These are phyloP conservation scores for Fusarium pseudocircinatum DNA, from an alignment of 2,329 filamentous ascomycete genomes.

Conservation along the genomic window DNA sequence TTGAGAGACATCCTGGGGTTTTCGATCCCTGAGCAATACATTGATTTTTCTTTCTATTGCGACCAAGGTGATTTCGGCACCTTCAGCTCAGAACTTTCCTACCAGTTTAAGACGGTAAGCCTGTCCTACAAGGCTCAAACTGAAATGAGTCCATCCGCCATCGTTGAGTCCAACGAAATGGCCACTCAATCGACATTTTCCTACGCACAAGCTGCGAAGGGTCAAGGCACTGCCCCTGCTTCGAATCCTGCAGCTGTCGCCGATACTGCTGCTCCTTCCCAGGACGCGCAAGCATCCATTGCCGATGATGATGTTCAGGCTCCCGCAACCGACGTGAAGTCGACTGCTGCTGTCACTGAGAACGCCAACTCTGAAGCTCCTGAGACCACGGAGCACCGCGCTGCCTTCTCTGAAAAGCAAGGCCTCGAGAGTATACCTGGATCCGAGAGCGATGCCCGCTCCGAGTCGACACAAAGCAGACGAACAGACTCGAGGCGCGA, in stretches of 20 bases:
- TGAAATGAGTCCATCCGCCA: slow-evolving; percentile 44
- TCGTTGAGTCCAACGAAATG: slow-evolving; percentile 54
- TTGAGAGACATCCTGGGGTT: slow-evolving; percentile 39
- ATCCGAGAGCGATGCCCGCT: slow-evolving; percentile 51
- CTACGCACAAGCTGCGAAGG: slow-evolving; percentile 95
- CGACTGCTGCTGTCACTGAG: slow-evolving; percentile 29
- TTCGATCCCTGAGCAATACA: slow-evolving; percentile 30
- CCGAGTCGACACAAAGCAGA: slow-evolving; percentile 48
- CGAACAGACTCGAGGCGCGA: slow-evolving; percentile 49
- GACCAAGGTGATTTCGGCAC: slow-evolving; percentile 35
- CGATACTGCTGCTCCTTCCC: slow-evolving; percentile 37
- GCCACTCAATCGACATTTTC: slow-evolving; percentile 76
- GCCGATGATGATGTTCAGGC: slow-evolving; percentile 30
- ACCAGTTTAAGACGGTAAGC: slow-evolving; percentile 28
- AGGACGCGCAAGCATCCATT: slow-evolving; percentile 44
- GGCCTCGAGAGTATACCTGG: slow-evolving; percentile 48
- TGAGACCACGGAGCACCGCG: slow-evolving; percentile 36
- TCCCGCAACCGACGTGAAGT: slow-evolving; percentile 42
- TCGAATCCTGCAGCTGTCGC: slow-evolving; percentile 42
- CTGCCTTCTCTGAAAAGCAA: slow-evolving; percentile 46
- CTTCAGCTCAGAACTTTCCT: slow-evolving; percentile 25
- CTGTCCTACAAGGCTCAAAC: slow-evolving; percentile 31
- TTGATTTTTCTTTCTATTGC: slow-evolving; percentile 15
- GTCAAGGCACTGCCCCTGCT: slow-evolving; percentile 61
- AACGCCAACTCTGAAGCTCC: slow-evolving; percentile 43